Evolutionary conservation across 306 rosid species (phyloP), one percentile per base, ranked within the genome.

Genomic region (Fragaria ananassa): DNA sequence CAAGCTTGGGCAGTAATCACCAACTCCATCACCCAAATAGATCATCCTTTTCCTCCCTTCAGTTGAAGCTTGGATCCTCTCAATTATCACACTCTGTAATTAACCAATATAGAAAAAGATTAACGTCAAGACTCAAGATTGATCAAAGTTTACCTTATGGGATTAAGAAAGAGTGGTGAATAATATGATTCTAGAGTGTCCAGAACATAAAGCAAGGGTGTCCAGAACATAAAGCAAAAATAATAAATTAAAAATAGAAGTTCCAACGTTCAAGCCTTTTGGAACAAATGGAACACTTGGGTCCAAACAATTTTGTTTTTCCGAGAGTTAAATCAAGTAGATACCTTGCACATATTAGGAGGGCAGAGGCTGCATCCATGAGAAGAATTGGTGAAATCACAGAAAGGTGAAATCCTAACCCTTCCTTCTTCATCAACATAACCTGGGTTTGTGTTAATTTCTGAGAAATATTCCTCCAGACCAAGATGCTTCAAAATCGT

Each of bases 331-430:
- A 29, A 29, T 14, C 14, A 58, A 18, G 47, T 15, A 10, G 60
- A 53, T 53, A 42, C 97, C 97, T 93, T 91, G 91, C 97, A 91
- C 97, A 91, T 91, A 64, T 91, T 91, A 61, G 91, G 95, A 75
- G 97, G 97, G 79, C 97, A 89, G 74, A 68, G 80, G 74, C 21
- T 37, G 83, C 93, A 89, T 34, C 88, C 88, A 81, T 89, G 97
- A 0, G 91, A 19, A 23, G 84, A 83, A 10, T 82, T 85, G 70
- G 83, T 70, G 78, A 89, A 91, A 57, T 89, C 89, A 71, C 83
- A 89, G 71, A 44, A 73, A 78, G 97, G 97, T 18, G 70, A 70
- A 72, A 91, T 89, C 64, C 82, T 86, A 6, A 89, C 64, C 75
- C 81, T 86, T 76, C 94, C 90, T 85, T 91, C 85, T 77, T 82